Evolutionary conservation across 768 basidiomycete genomes (phyloP), one percentile per base, ranked within the genome.

Genomic region (Mycena galericulata): DNA sequence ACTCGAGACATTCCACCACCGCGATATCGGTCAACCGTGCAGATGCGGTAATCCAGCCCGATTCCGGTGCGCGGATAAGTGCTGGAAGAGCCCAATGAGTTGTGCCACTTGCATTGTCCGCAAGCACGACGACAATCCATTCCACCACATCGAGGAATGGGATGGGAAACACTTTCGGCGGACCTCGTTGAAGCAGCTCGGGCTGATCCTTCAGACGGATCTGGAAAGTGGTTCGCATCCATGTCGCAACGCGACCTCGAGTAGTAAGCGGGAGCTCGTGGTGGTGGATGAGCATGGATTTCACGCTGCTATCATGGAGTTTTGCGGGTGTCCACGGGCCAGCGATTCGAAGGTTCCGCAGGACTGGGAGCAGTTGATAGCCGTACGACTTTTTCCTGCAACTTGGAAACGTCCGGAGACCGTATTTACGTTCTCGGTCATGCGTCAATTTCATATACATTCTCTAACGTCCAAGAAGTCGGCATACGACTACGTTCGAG

Each of bases 401-500:
- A 72, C 72, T 2, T 46, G 56, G 36, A 36, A 45, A 5, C 22
- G 34, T 0, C 75, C 76, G 11, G 40, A 58, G 20, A 73, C 73
- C 0, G 73, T 32, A 2, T 69, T 74, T 46, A 68, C 71, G 1
- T 69, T 65, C 47, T 22, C 11, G 17, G 49, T 75, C 0, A 65
- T 78, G 41, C 38, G 77, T 1, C 36, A 69, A 14, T 83, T 80
- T 34, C 79, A 83, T 22, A 11, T 75, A 4, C 74, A 78, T 24
- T 75, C 70, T 0, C 59, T 80, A 0, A 60, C 77, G 24, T 80
- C 75, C 4, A 83, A 83, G 60, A 67, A 75, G 14, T 75, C 76
- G 0, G 65, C 67, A 1, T 79, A 78, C 40, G 78, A 83, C 53
- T 84, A 77, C 62, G 50, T 72, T 26, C 41, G 59, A 27, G 62